Base-by-base conservation (phyloP, 257 asterid species). In the Catharanthus roseus region DNA sequence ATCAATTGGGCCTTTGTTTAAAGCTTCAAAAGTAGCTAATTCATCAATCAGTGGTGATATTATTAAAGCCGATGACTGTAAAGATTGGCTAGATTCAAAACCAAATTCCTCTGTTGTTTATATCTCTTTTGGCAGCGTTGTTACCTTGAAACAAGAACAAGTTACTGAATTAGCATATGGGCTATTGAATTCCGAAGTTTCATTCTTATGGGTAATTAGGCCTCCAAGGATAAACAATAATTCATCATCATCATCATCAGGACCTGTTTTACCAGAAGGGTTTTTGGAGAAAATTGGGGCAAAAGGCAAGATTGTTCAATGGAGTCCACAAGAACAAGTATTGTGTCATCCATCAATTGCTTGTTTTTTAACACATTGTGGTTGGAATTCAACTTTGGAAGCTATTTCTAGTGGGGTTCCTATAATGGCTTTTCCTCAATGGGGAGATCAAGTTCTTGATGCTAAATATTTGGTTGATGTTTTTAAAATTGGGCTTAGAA, bases 361-460 rank as follows among this genome's bases (percentile, higher is more conserved):
- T 5, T 90, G 98, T 74, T 92, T 90, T 71, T 63, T 92, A 53
- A 88, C 96, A 0, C 98, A 92, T 63, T 92, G 98, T 33, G 96
- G 98, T 0, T 92, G 98, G 96, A 92, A 90, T 76, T 92, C 98
- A 15, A 83, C 96, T 2, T 45, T 88, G 82, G 98, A 92, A 82
- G 90, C 96, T 29, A 23, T 92, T 63, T 67, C 96, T 15, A 81
- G 84, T 31, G 98, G 98, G 18, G 89, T 86, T 0, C 96, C 98
- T 23, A 79, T 88, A 68, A 74, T 84, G 77, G 90, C 96, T 26
- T 88, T 86, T 68, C 98, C 98, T 0, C 93, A 83, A 67, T 88
- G 92, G 90, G 98, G 98, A 6, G 98, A 92, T 53, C 96, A 92
- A 82, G 98, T 92, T 15, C 86, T 91, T 28, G 82, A 92, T 62